These are phyloP conservation scores for Kodamaea derodonti DNA, from an alignment of 1,139 yeast species.

Conservation along the genomic window DNA sequence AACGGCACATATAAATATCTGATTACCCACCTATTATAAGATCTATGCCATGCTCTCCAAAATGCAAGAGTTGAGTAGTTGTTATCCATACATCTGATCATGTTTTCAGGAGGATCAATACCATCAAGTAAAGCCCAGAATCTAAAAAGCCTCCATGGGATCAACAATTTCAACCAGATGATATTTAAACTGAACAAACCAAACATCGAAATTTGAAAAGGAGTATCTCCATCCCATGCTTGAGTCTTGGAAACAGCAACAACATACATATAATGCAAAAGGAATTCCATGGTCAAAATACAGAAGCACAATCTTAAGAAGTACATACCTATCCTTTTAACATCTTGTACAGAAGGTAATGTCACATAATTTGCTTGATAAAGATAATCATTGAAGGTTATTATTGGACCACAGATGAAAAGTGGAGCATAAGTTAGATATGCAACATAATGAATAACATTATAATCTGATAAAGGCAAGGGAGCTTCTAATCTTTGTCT, in stretches of 20 bases:
- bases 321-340: constrained; percentile 54
- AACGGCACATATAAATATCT: constrained; percentile 82
- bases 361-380: constrained; percentile 57
- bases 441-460: constrained; percentile 60
- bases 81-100: constrained; percentile 94
- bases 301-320: constrained; percentile 68
- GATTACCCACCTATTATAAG: constrained; percentile 85
- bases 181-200: constrained; percentile 86
- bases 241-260: constrained; percentile 86
- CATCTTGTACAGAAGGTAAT: constrained; percentile 47
- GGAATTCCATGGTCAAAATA: constrained; percentile 79
- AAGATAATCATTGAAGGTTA: constrained; percentile 87
- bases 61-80: constrained; percentile 89
- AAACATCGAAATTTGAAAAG: constrained; percentile 92
- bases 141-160: constrained; percentile 95
- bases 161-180: constrained; percentile 85
- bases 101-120: constrained; percentile 95
- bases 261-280: constrained; percentile 85
- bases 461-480: constrained; percentile 58
- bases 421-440: constrained; percentile 84
- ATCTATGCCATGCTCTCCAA: constrained; percentile 99
- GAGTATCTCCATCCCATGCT: constrained; percentile 88
- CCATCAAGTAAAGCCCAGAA: constrained; percentile 90
- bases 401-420: constrained; percentile 90
- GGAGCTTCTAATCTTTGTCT: constrained; percentile 67